Conservation (phyloP, 495 filamentous ascomycete genomes). For the Margaritispora aquatica region DNA sequence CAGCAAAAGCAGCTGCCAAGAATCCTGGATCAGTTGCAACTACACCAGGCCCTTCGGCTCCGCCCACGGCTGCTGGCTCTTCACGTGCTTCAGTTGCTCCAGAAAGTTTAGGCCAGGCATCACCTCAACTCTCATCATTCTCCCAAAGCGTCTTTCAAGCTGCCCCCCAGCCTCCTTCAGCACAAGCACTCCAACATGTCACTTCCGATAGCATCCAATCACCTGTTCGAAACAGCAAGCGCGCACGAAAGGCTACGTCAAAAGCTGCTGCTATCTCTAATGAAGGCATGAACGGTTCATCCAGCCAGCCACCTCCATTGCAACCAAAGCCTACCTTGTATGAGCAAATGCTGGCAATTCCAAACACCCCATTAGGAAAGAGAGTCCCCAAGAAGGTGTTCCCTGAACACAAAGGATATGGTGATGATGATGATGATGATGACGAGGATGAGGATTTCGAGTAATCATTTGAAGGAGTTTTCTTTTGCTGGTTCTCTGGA, state of each 20-base stretch:
- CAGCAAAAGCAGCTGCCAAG: neutral
- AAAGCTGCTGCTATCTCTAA: neutral
- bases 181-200: neutral
- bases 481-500: no score
- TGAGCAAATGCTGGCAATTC: no score
- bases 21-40: neutral
- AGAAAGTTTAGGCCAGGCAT: neutral
- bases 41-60: neutral
- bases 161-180: neutral
- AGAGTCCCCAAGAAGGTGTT: no score
- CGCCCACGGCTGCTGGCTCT: neutral
- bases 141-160: neutral
- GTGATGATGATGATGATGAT: no score
- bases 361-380: no score
- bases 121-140: neutral
- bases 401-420: no score
- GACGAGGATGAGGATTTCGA: no score
- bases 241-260: neutral
- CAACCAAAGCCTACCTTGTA: no score
- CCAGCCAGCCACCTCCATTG: slow-evolving; percentile 2
- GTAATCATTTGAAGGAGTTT: no score
- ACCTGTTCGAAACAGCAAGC: neutral
- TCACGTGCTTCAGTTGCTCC: neutral
- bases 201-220: neutral
- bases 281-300: slow-evolving; percentile 8